These are phyloP conservation scores for Teunomyces atbi DNA, from an alignment of 805 yeast species.

Conservation along the genomic window DNA sequence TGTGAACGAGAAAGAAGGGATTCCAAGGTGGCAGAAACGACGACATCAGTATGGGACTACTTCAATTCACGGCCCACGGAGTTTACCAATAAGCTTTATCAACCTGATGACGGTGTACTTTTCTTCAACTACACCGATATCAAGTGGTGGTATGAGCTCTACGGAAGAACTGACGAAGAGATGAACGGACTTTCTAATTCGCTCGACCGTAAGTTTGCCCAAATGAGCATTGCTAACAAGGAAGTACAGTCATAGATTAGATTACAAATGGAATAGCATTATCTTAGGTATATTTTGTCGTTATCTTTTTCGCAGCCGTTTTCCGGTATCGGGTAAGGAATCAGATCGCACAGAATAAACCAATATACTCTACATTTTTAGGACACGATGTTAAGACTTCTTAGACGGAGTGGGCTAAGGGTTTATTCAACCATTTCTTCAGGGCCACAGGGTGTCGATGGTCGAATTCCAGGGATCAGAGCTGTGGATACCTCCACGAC, in stretches of 20 bases:
- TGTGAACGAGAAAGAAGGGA: slow-evolving; percentile 59
- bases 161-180: slow-evolving; percentile 67
- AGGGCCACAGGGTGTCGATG: slow-evolving; percentile 41
- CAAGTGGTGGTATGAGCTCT: slow-evolving; percentile 89
- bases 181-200: slow-evolving; percentile 44
- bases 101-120: slow-evolving; percentile 35
- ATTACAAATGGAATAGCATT: background rate
- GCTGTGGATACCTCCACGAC: slow-evolving; percentile 33
- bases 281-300: background rate
- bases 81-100: slow-evolving; percentile 56
- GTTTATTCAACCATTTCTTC: slow-evolving; percentile 9
- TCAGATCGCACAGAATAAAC: background rate
- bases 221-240: slow-evolving; percentile 23
- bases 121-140: slow-evolving; percentile 61
- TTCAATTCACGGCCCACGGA: slow-evolving; percentile 73
- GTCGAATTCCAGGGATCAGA: slow-evolving; percentile 29
- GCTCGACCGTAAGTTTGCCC: slow-evolving; percentile 41
- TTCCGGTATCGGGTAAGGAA: slow-evolving; percentile 1
- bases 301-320: slow-evolving; percentile 2
- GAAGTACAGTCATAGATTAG: background rate
- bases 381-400: background rate
- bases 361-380: background rate
- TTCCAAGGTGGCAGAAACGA: slow-evolving; percentile 41
- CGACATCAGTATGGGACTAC: slow-evolving; percentile 92
- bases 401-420: background rate